A percentile compares a stretch with the other conserved stretches of the same genome.
These are phyloP conservation scores for Tuber borchii DNA, from an alignment of 495 filamentous ascomycete genomes.

Conservation along the genomic window DNA sequence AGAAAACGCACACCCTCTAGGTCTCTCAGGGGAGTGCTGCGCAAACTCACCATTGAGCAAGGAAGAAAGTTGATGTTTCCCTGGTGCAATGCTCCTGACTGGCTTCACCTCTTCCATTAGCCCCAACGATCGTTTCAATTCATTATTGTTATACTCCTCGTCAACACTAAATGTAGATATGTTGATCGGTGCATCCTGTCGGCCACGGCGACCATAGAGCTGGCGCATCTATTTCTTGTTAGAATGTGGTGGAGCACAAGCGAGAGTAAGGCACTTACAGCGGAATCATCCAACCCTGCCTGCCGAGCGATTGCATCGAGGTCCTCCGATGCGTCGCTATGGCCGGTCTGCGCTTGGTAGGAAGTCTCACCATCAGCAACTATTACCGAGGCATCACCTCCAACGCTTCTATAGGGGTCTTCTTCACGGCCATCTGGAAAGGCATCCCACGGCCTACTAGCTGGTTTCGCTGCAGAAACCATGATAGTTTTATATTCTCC, in stretches of 20 bases:
- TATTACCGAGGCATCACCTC: background rate
- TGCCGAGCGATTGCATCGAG: conserved; percentile 33
- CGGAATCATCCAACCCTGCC: conserved; percentile 34
- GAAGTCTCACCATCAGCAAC: background rate
- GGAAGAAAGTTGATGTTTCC: conserved; percentile 39
- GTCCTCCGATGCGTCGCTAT: conserved; percentile 21
- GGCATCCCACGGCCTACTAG: conserved; percentile 18
- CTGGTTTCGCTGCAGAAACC: conserved; percentile 29
- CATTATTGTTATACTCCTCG: conserved; percentile 41
- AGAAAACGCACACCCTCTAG: background rate
- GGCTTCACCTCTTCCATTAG: conserved; percentile 40
- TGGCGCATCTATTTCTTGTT: conserved; percentile 37
- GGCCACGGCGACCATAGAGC: conserved; percentile 39
- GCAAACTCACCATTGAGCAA: conserved; percentile 36
- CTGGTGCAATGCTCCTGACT: conserved; percentile 39
- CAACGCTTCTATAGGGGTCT: conserved; percentile 4
- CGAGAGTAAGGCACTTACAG: conserved; percentile 20
- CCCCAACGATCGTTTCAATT: conserved; percentile 33
- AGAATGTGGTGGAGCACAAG: background rate
- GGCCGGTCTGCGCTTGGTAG: background rate
- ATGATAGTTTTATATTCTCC: conserved; percentile 41
- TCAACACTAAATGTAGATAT: conserved; percentile 41
- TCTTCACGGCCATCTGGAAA: background rate
- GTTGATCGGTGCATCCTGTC: conserved; percentile 28
- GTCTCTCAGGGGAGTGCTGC: background rate